These are phyloP conservation scores for Omphalotus olearius DNA, from an alignment of 1,284 basidiomycete species.

Conservation along the genomic window DNA sequence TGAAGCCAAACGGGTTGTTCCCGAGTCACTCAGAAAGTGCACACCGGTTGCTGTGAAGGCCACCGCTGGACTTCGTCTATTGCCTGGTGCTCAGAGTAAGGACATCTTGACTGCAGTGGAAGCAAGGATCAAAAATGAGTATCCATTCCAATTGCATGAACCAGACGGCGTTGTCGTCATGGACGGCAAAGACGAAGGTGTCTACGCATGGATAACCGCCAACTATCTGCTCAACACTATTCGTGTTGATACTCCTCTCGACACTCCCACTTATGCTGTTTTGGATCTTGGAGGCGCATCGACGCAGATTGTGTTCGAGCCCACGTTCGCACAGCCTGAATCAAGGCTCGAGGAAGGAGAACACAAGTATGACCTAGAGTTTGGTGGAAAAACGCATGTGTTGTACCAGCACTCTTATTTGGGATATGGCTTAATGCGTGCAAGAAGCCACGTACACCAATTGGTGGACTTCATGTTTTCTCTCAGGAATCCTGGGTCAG, in stretches of 20 bases:
- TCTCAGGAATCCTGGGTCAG: slow-evolving; percentile 25
- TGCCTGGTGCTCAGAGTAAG: slow-evolving; percentile 63
- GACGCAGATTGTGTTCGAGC: slow-evolving; percentile 98
- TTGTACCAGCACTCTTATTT: slow-evolving; percentile 96
- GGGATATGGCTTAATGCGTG: slow-evolving; percentile 94
- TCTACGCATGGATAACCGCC: slow-evolving; percentile 98
- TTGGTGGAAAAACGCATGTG: slow-evolving; percentile 67
- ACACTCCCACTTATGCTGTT: slow-evolving; percentile 77
- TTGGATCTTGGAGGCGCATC: slow-evolving; percentile 97
- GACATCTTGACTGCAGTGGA: slow-evolving; percentile 82
- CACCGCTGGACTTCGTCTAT: slow-evolving; percentile 85
- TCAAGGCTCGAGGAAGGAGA: slow-evolving; percentile 76
- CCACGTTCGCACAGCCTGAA: slow-evolving; percentile 52
- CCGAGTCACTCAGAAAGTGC: slow-evolving; percentile 62
- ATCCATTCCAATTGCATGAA: slow-evolving; percentile 71
- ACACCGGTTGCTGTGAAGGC: slow-evolving; percentile 94
- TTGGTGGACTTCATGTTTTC: slow-evolving; percentile 85
- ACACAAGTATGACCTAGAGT: slow-evolving; percentile 87
- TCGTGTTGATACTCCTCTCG: slow-evolving; percentile 45
- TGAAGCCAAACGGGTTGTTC: slow-evolving; percentile 78
- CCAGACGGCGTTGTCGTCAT: slow-evolving; percentile 78
- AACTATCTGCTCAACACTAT: slow-evolving; percentile 88
- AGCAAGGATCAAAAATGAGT: slow-evolving; percentile 56
- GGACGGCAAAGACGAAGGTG: slow-evolving; percentile 96
- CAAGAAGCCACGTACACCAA: slow-evolving; percentile 82